Evolutionary conservation across 75 land plant species (phyloP).

Genomic region (Pinus tabuliformis): DNA sequence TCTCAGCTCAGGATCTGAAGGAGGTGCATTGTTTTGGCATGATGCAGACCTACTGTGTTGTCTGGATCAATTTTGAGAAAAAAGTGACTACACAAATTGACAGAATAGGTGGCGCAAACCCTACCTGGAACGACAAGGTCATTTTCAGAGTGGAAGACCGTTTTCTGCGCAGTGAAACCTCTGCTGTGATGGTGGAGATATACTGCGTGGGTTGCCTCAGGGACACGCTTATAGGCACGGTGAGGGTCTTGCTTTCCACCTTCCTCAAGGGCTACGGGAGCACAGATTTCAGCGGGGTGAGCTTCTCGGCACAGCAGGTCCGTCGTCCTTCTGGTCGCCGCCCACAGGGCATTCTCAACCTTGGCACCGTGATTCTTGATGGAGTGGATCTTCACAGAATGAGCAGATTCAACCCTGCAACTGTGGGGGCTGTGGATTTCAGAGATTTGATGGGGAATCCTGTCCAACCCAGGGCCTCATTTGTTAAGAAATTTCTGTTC

Average conservation of each 20-base stretch:
- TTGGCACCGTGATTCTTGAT: constrained; percentile 43
- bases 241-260: constrained; percentile 27
- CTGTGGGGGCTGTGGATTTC: constrained; percentile 27
- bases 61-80: constrained; percentile 39
- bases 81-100: constrained; percentile 51
- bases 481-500: background rate
- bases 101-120: constrained; percentile 39
- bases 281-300: background rate
- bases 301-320: constrained; percentile 41
- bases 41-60: constrained; percentile 56
- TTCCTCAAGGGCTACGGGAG: constrained; percentile 21
- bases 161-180: constrained; percentile 32
- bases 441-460: constrained; percentile 19
- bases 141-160: constrained; percentile 40
- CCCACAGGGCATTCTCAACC: constrained; percentile 59
- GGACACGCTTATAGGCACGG: constrained; percentile 38
- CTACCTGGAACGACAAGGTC: constrained; percentile 67
- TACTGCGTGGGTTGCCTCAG: constrained; percentile 16
- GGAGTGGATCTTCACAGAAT: constrained; percentile 22
- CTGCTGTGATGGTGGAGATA: constrained; percentile 50
- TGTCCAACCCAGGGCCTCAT: background rate
- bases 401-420: constrained; percentile 16
- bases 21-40: background rate
- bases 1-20: constrained; percentile 61
- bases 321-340: constrained; percentile 51